Conservation (phyloP, 2,329 filamentous ascomycete genomes). For the Botrytis tulipae region DNA sequence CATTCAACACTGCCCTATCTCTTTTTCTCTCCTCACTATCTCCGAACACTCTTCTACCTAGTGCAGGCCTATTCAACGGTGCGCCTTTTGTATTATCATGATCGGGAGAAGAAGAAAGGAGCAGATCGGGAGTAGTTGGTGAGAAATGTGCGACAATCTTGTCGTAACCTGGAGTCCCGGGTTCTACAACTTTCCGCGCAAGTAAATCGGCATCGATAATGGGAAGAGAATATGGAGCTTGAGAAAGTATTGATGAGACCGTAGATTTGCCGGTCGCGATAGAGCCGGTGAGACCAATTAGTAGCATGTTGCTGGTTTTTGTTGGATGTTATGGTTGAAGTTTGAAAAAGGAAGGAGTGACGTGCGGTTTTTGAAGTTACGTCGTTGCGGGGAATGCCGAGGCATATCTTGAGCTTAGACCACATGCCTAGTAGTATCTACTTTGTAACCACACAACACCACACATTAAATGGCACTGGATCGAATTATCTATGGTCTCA, state of each 20-base stretch:
- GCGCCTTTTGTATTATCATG: constrained; percentile 60
- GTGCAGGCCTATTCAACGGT: constrained; percentile 79
- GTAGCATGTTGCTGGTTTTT: constrained; percentile 61
- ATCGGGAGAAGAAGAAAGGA: constrained; percentile 59
- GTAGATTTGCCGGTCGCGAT: constrained; percentile 99
- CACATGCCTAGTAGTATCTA: too few relatives aligned
- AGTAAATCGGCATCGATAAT: constrained; percentile 92
- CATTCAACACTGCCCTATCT: constrained; percentile 77
- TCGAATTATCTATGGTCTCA: neutral
- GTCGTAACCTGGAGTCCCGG: constrained; percentile 79
- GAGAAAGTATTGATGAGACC: constrained; percentile 78
- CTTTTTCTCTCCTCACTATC: constrained; percentile 64
- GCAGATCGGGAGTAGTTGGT: constrained; percentile 79
- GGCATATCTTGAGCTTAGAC: neutral
- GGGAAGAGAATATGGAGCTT: constrained; percentile 79
- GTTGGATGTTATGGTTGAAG: neutral
- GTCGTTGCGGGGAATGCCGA: constrained; percentile 6
- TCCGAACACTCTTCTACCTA: constrained; percentile 86
- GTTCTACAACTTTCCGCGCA: constrained; percentile 90
- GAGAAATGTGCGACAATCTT: constrained; percentile 81
- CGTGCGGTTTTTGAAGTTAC: neutral
- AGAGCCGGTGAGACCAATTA: constrained; percentile 93
- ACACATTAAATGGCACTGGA: neutral
- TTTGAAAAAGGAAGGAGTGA: constrained; percentile 9
- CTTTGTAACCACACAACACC: too few relatives aligned